phyloP scores from a whole-genome alignment of 78 protist genomes.

The Polysphondylium violaceum region DNA sequence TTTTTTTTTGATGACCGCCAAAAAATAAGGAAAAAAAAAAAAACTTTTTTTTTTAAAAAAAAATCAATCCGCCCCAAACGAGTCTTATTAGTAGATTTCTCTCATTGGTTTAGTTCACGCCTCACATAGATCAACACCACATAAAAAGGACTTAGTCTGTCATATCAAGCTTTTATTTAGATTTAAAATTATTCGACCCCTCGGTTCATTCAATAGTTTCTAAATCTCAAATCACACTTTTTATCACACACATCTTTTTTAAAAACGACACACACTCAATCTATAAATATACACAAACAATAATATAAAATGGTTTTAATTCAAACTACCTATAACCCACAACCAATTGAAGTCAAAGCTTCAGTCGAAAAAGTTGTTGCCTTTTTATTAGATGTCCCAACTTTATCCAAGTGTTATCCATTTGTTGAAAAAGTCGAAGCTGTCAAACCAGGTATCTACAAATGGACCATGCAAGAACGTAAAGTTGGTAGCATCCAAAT shows the following conservation, averaged over 20 bases:
- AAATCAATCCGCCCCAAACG: too few species aligned
- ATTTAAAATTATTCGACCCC: not conserved
- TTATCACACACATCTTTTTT: not conserved
- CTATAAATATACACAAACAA: not conserved
- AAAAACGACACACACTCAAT: not conserved
- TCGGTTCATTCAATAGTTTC: not conserved
- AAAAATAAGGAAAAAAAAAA: too few species aligned
- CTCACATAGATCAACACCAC: too few species aligned
- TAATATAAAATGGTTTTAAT: constrained; percentile 50
- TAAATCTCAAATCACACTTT: not conserved
- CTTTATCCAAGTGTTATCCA: constrained; percentile 59
- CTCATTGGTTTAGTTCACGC: too few species aligned
- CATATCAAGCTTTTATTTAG: too few species aligned
- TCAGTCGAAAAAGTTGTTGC: constrained; percentile 50
- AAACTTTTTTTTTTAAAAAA: too few species aligned
- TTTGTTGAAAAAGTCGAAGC: constrained; percentile 55
- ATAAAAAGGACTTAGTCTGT: too few species aligned
- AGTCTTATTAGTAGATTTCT: too few species aligned
- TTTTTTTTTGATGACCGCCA: too few species aligned
- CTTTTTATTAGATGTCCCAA: constrained; percentile 54
- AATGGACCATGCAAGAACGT: constrained; percentile 80
- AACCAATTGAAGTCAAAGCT: constrained; percentile 43
- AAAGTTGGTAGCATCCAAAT: constrained; percentile 67
- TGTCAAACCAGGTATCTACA: constrained; percentile 8
- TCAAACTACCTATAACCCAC: constrained; percentile 49